These are phyloP conservation scores for Colletotrichum aenigma DNA, from an alignment of 2,329 filamentous ascomycete species.

Conservation along the genomic window DNA sequence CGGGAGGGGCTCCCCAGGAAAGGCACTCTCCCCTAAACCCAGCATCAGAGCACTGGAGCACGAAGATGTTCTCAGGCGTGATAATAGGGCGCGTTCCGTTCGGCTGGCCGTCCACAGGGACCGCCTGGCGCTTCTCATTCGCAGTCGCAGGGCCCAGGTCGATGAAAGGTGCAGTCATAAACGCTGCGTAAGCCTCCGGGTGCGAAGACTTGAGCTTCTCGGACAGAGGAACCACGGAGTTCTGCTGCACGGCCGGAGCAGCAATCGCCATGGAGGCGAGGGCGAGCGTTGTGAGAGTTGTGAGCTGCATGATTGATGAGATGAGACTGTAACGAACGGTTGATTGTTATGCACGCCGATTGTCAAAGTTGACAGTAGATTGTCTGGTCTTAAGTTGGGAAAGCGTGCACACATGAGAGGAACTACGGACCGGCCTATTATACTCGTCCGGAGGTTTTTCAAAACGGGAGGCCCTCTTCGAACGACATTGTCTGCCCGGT, in stretches of 20 bases:
- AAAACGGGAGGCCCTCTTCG: background rate
- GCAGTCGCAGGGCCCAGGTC: background rate
- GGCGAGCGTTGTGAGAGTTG: background rate
- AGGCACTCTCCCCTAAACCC: background rate
- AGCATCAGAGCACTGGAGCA: conserved; percentile 6
- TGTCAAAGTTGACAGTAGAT: background rate
- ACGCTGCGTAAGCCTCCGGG: conserved; percentile 7
- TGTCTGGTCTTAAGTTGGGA: background rate
- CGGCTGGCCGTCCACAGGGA: conserved; percentile 2
- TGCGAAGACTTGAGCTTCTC: background rate
- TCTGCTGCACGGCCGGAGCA: background rate
- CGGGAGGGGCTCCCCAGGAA: conserved; percentile 5
- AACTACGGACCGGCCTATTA: background rate
- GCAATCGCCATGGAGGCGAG: background rate
- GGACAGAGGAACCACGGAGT: background rate
- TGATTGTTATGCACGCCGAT: background rate
- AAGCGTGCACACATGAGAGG: background rate
- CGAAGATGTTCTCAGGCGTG: conserved; percentile 4
- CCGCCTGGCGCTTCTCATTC: background rate
- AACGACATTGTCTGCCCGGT: background rate
- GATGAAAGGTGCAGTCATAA: background rate
- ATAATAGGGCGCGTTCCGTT: background rate
- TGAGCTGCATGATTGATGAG: background rate
- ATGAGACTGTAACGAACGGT: background rate
- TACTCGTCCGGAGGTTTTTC: background rate